Percentiles rank a stretch among this genome's conserved stretches.
Evolutionary conservation across 1,284 basidiomycete genomes (phyloP).

Genomic region (Vanrija humicola): DNA sequence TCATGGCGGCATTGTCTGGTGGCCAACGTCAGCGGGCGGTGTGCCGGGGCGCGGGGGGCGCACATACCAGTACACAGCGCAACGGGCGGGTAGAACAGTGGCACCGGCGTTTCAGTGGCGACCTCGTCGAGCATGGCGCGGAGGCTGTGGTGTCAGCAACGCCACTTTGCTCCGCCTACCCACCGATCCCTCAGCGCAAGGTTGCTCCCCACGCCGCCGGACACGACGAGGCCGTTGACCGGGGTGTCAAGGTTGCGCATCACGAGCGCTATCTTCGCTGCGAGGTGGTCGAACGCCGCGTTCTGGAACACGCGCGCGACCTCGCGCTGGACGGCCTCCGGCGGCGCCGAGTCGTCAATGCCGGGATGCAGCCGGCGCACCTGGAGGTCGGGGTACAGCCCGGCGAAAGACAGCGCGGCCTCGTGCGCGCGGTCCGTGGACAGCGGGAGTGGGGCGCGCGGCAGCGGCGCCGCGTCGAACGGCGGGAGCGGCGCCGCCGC

Average conservation of each 20-base stretch:
- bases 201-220: constrained; percentile 89
- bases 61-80: constrained; percentile 71
- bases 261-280: constrained; percentile 65
- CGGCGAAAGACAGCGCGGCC: constrained; percentile 67
- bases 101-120: neutral
- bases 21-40: neutral
- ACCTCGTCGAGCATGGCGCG: constrained; percentile 19
- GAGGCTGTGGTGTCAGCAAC: constrained; percentile 14
- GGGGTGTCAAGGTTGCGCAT: constrained; percentile 50
- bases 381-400: constrained; percentile 61
- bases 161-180: constrained; percentile 14
- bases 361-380: constrained; percentile 11
- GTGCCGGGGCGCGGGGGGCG: no score
- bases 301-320: constrained; percentile 69
- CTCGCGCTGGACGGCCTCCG: constrained; percentile 26
- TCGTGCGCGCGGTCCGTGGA: constrained; percentile 19
- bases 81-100: constrained; percentile 62
- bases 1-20: constrained; percentile 91
- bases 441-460: constrained; percentile 57
- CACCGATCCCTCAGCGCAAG: constrained; percentile 62
- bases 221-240: constrained; percentile 65
- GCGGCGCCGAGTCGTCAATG: constrained; percentile 2
- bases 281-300: constrained; percentile 67
- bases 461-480: constrained; percentile 37
- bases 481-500: constrained; percentile 26